These are phyloP conservation scores for Colletotrichum paranaense DNA, from an alignment of 2,329 filamentous ascomycete species.

Conservation along the genomic window DNA sequence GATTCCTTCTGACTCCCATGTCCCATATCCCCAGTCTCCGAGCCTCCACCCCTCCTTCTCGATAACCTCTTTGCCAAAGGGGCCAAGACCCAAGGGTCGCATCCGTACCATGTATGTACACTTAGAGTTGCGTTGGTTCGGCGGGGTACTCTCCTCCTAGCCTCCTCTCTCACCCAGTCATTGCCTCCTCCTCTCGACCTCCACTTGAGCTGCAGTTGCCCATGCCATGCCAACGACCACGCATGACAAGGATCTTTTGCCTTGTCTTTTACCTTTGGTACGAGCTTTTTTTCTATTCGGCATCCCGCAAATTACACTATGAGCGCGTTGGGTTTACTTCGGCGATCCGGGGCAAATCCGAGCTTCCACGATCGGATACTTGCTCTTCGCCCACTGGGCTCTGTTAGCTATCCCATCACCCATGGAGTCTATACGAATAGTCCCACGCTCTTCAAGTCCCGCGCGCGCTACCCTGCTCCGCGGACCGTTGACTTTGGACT, in stretches of 20 bases:
- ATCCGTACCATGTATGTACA: constrained; percentile 14
- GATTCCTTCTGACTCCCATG: neutral
- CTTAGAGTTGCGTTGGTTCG: constrained; percentile 31
- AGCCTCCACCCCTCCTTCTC: neutral
- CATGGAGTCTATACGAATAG: neutral
- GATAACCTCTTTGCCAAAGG: neutral
- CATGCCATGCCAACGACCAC: neutral
- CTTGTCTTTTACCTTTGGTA: constrained; percentile 3
- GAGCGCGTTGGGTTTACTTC: constrained; percentile 11
- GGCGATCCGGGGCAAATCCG: constrained; percentile 32
- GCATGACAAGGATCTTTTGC: neutral
- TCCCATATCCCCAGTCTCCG: neutral
- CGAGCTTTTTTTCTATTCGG: constrained; percentile 4
- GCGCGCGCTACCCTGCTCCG: neutral
- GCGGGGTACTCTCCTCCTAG: constrained; percentile 8
- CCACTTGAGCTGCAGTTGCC: neutral
- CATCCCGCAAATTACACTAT: constrained; percentile 16
- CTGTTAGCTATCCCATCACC: neutral
- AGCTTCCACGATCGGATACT: constrained; percentile 14
- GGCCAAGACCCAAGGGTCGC: neutral
- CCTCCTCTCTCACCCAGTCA: neutral
- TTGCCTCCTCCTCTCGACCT: neutral
- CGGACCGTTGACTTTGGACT: neutral
- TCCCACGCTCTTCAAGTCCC: neutral
- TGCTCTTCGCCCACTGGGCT: neutral